Evolutionary conservation across 768 basidiomycete genomes (phyloP).

Genomic region (Myochromella boudieri): DNA sequence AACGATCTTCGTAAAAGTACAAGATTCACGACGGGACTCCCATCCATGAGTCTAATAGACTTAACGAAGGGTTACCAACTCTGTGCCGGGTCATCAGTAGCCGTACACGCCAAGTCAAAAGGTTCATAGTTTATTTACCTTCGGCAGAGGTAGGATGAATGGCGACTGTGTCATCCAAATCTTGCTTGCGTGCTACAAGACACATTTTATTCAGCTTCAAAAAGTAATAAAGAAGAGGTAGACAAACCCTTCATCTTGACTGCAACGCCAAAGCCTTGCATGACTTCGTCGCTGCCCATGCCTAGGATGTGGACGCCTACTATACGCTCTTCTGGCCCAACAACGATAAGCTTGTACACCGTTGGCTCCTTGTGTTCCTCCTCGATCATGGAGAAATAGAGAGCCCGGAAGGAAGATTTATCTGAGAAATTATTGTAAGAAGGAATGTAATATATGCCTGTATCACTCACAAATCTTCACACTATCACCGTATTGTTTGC

Average conservation of each 20-base stretch:
- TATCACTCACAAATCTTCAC: constrained; percentile 84
- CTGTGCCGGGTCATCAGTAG: constrained; percentile 30
- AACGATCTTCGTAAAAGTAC: constrained; percentile 4
- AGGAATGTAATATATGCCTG: not conserved
- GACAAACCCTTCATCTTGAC: constrained; percentile 87
- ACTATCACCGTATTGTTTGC: constrained; percentile 81
- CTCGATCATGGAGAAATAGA: constrained; percentile 91
- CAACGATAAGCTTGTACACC: constrained; percentile 87
- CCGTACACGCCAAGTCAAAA: not conserved
- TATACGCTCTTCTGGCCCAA: constrained; percentile 88
- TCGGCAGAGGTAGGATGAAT: constrained; percentile 90
- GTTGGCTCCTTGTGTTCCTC: constrained; percentile 95
- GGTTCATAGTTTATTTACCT: constrained; percentile 43
- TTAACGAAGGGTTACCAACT: constrained; percentile 49
- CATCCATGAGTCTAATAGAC: not conserved
- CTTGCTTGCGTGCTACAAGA: constrained; percentile 63
- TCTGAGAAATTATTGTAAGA: constrained; percentile 40
- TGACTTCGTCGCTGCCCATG: constrained; percentile 85
- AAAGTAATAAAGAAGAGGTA: constrained; percentile 1
- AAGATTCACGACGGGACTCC: constrained; percentile 1
- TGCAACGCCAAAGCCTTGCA: constrained; percentile 97
- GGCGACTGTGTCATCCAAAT: constrained; percentile 86
- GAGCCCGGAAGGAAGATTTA: constrained; percentile 74
- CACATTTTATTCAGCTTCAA: not conserved
- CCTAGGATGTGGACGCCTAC: constrained; percentile 97